Evolutionary conservation across 139 green algal species (phyloP), one percentile per base, ranked within the genome.

Genomic region (Mesostigma viride): DNA sequence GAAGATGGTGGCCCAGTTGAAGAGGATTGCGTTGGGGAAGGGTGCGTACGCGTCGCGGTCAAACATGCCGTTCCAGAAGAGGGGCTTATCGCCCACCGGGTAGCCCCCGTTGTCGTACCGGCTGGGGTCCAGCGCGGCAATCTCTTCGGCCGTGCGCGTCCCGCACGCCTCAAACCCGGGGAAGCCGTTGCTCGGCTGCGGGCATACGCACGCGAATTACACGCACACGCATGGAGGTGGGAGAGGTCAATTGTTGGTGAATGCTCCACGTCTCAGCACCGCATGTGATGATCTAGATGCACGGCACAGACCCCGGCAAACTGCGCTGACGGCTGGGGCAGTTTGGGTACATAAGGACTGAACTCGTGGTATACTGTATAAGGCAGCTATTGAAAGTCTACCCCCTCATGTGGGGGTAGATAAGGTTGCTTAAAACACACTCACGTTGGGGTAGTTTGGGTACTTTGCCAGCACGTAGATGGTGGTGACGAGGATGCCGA

Each of bases 71-170:
- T 56, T 62, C 40, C 44, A 20, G 63, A 67, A 63, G 28, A 75
- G 62, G 33, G 46, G 33, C 31, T 71, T 56, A 51, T 79, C 73
- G 6, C 73, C 73, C 24, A 64, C 33, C 2, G 76, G 67, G 58
- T 75, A 82, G 0, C 71, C 76, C 51, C 35, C 77, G 72, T 76
- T 76, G 71, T 82, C 76, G 53, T 62, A 73, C 11, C 71, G 48
- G n/a, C n/a, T 53, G 40, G 40, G 40, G 40, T 53, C 40, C 40
- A 53, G 40, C 40, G 40, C 40, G 40, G 40, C 40, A 24, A 53
- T 53, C 40, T 53, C 40, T 17, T 14, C 40, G 14, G 40, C 40
- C 14, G 40, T 53, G 40, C 14, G 14, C 14, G 64, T 35, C 11
- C n/a, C 64, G 32, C 22, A 34, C 17, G 32, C 20, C 6, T 65